Evolutionary conservation across 2,329 filamentous ascomycete species (phyloP).

Genomic region (Cytospora piceicola): DNA sequence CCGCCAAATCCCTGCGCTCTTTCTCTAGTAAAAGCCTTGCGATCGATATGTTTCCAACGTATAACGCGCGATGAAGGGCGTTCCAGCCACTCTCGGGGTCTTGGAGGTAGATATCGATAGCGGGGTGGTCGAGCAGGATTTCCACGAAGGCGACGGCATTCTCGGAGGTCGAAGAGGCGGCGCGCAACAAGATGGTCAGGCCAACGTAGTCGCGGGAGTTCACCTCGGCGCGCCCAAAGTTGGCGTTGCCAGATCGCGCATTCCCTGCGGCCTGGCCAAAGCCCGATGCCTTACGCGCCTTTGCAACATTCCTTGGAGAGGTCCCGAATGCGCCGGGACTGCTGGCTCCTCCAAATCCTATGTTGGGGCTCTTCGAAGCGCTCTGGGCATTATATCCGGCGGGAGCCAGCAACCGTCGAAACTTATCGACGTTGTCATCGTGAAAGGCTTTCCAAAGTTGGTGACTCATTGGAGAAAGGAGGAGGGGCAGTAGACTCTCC

Average conservation of each 20-base stretch:
- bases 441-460: constrained; percentile 95
- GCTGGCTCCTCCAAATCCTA: constrained; percentile 44
- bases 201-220: constrained; percentile 84
- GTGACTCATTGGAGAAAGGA: constrained; percentile 71
- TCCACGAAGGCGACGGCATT: constrained; percentile 75
- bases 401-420: constrained; percentile 84
- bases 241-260: constrained; percentile 49
- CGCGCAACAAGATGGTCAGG: constrained; percentile 81
- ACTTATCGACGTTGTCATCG: constrained; percentile 96
- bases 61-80: constrained; percentile 85
- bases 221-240: constrained; percentile 66
- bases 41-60: constrained; percentile 85
- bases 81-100: constrained; percentile 97
- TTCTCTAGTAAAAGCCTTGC: constrained; percentile 80
- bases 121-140: constrained; percentile 78
- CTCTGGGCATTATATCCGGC: constrained; percentile 62
- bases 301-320: constrained; percentile 54
- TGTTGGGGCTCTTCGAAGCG: constrained; percentile 56
- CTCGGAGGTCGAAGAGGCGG: constrained; percentile 73
- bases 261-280: constrained; percentile 48
- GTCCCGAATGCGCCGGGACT: constrained; percentile 47
- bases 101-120: constrained; percentile 83
- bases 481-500: constrained; percentile 40
- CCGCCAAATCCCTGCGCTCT: constrained; percentile 67
- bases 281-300: constrained; percentile 58